Evolutionary conservation across 805 yeast genomes (phyloP).

Genomic region (Zygoascus ofunaensis): DNA sequence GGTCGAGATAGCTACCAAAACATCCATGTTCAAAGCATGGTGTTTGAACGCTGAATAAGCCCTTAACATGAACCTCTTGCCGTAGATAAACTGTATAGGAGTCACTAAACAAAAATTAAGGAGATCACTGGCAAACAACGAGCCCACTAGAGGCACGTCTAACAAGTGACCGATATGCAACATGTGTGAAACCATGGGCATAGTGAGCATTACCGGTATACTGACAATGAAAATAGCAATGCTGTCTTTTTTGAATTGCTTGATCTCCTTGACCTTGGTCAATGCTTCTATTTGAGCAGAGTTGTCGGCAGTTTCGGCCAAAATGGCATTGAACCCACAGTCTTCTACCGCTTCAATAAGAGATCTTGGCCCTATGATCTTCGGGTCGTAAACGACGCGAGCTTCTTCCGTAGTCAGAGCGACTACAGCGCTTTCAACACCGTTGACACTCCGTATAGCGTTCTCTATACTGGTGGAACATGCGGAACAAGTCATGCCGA

Average conservation of each 20-base stretch:
- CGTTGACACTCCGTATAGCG: constrained; percentile 37
- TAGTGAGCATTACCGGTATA: constrained; percentile 43
- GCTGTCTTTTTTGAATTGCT: constrained; percentile 57
- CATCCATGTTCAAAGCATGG: constrained; percentile 83
- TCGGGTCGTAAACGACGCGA: constrained; percentile 39
- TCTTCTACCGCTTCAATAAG: constrained; percentile 46
- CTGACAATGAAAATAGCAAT: constrained; percentile 47
- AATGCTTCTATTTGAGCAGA: constrained; percentile 61
- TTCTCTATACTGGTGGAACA: constrained; percentile 44
- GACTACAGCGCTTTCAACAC: constrained; percentile 43
- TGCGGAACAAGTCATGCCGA: constrained; percentile 56
- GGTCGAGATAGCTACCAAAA: constrained; percentile 76
- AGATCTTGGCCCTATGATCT: constrained; percentile 50
- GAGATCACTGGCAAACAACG: constrained; percentile 56
- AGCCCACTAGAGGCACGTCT: constrained; percentile 40
- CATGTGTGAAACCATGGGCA: constrained; percentile 34
- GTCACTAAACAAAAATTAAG: constrained; percentile 49
- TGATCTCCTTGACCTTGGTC: constrained; percentile 60
- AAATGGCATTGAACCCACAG: constrained; percentile 45
- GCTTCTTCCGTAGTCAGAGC: constrained; percentile 49
- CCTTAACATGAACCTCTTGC: constrained; percentile 54
- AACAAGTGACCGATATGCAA: constrained; percentile 26
- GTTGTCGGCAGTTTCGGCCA: constrained; percentile 42
- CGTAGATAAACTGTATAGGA: constrained; percentile 60
- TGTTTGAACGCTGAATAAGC: constrained; percentile 58